Conservation (phyloP, 768 basidiomycete species). For the Ramaria sp. region DNA sequence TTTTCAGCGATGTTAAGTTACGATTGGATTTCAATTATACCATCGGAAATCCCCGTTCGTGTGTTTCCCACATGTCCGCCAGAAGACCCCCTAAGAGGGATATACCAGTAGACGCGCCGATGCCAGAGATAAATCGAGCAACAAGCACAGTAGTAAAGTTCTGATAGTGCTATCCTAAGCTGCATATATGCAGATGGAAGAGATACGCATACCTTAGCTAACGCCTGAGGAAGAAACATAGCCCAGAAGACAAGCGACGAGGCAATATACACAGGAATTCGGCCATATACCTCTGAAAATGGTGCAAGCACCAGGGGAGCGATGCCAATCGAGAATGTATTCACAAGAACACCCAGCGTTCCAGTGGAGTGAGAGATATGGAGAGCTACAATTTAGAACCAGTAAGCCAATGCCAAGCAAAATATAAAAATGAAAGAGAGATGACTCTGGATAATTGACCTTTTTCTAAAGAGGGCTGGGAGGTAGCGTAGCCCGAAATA, state of each 20-base stretch:
- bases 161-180: not conserved
- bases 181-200: not conserved
- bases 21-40: not conserved
- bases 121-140: conserved; percentile 3
- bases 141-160: conserved; percentile 7
- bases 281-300: conserved; percentile 2
- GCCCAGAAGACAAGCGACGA: conserved; percentile 2
- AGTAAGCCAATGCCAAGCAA: not conserved
- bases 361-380: conserved; percentile 1
- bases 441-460: not conserved
- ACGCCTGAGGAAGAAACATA: conserved; percentile 1
- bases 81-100: conserved; percentile 4
- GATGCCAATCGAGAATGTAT: not conserved
- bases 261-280: conserved; percentile 1
- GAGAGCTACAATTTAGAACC: not conserved
- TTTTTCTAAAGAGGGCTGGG: conserved; percentile 3
- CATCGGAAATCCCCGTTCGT: conserved; percentile 6
- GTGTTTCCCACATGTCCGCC: conserved; percentile 7
- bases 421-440: not conserved
- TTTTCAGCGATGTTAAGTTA: not conserved
- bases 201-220: not conserved
- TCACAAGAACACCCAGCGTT: conserved; percentile 1
- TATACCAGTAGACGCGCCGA: conserved; percentile 6
- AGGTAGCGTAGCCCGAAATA: conserved; percentile 1
- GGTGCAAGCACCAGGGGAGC: conserved; percentile 5